Percentiles rank a stretch among this genome's conserved stretches.
Evolutionary conservation across 169 alveolate species (phyloP).

Genomic region (Plasmodium inui): DNA sequence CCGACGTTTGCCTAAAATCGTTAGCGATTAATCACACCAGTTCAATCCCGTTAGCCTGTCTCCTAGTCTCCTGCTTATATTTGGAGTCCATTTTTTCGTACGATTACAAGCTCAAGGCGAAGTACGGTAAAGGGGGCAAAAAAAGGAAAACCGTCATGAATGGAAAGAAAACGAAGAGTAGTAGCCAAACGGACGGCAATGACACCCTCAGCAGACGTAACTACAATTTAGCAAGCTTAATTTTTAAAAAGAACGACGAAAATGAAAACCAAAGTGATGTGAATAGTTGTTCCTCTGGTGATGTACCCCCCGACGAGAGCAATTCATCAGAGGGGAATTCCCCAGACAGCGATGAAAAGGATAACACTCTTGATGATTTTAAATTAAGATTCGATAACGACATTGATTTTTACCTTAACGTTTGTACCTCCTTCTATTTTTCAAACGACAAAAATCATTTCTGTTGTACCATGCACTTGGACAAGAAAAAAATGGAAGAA

Average conservation of each 20-base stretch:
- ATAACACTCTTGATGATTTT: constrained; percentile 8
- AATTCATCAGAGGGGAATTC: background rate
- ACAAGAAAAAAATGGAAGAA: constrained; percentile 65
- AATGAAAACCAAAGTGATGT: background rate
- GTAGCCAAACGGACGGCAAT: background rate
- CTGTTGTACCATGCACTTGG: constrained; percentile 44
- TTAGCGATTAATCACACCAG: constrained; percentile 37
- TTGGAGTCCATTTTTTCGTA: constrained; percentile 71
- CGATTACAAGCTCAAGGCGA: constrained; percentile 59
- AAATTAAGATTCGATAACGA: constrained; percentile 56
- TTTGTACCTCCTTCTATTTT: constrained; percentile 61
- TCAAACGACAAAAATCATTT: constrained; percentile 37
- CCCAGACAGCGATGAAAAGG: background rate
- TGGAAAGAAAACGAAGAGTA: background rate
- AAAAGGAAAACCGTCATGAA: background rate
- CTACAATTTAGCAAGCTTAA: constrained; percentile 6
- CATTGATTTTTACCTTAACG: constrained; percentile 57
- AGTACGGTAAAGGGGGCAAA: constrained; percentile 10
- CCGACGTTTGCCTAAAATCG: constrained; percentile 73
- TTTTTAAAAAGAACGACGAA: constrained; percentile 20
- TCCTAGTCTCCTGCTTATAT: constrained; percentile 65
- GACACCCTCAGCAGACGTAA: background rate
- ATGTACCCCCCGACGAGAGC: background rate
- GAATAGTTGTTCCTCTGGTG: background rate
- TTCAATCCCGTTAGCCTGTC: constrained; percentile 67